phyloP scores from a whole-genome alignment of 768 basidiomycete species.

The Lenzites betulinus region DNA sequence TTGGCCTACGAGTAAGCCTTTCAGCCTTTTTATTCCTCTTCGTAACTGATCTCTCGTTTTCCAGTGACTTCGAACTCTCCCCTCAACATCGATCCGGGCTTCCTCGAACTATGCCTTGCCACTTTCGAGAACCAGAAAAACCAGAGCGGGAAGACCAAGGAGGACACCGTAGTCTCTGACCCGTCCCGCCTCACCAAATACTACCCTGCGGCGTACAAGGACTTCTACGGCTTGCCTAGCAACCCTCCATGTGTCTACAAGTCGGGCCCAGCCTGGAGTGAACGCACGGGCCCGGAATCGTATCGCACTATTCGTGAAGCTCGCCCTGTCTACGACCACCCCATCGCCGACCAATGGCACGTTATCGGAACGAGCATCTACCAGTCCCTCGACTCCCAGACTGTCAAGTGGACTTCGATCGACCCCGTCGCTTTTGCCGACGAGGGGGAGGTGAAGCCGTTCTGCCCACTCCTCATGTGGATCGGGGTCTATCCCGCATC shows the following conservation, averaged over 20 bases:
- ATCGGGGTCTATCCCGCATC: conserved; percentile 37
- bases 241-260: conserved; percentile 28
- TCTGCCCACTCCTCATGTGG: conserved; percentile 31
- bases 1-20: too few species aligned
- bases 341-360: conserved; percentile 31
- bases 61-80: too few species aligned
- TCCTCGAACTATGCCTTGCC: too few species aligned
- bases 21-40: too few species aligned
- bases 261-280: conserved; percentile 32
- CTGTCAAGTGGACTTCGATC: conserved; percentile 35
- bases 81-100: too few species aligned
- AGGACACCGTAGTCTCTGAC: too few species aligned
- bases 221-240: neutral
- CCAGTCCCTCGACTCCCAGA: conserved; percentile 29
- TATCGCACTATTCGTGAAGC: conserved; percentile 28
- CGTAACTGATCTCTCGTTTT: too few species aligned
- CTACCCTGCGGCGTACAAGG: neutral
- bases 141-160: too few species aligned
- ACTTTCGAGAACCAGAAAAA: too few species aligned
- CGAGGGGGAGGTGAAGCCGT: conserved; percentile 21
- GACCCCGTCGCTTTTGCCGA: conserved; percentile 36
- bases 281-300: conserved; percentile 21
- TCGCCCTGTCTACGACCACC: conserved; percentile 34
- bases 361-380: conserved; percentile 26
- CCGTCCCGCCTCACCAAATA: neutral